A percentile compares a stretch with the other conserved stretches of the same genome.
Conservation (phyloP, 2,329 filamentous ascomycete species). For the Thermothelomyces thermophilus region DNA sequence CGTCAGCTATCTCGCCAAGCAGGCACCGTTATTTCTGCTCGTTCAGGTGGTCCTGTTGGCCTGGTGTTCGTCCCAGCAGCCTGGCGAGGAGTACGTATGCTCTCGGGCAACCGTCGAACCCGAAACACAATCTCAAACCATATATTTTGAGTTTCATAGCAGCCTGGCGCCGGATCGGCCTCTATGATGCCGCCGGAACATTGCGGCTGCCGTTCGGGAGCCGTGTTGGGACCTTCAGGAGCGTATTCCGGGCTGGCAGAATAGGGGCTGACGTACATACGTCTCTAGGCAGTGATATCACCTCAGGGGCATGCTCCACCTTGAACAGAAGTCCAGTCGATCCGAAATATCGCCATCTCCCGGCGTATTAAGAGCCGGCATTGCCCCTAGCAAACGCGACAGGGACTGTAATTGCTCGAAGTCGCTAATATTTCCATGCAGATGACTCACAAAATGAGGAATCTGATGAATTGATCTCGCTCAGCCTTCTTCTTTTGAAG, state of each 20-base stretch:
- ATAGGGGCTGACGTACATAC: slow-evolving; percentile 3
- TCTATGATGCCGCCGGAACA: neutral
- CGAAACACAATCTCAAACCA: slow-evolving; percentile 22
- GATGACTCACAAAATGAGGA: neutral
- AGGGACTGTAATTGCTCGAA: too few relatives aligned
- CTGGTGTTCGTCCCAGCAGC: neutral
- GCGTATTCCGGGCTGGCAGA: neutral
- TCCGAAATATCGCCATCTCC: slow-evolving; percentile 6
- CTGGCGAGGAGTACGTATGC: slow-evolving; percentile 18
- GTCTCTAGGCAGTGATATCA: slow-evolving; percentile 9
- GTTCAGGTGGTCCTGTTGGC: neutral
- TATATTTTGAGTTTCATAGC: slow-evolving; percentile 7
- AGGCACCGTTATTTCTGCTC: slow-evolving; percentile 19
- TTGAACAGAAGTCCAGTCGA: slow-evolving; percentile 8
- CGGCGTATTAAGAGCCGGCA: neutral
- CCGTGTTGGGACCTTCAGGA: neutral
- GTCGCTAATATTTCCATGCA: neutral
- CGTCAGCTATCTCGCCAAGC: slow-evolving; percentile 20
- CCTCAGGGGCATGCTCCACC: slow-evolving; percentile 11
- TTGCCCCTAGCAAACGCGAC: neutral
- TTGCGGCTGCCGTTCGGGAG: neutral
- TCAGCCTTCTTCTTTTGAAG: too few relatives aligned
- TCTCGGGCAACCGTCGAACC: slow-evolving; percentile 2
- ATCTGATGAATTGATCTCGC: too few relatives aligned
- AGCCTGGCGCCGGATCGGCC: slow-evolving; percentile 8